Evolutionary conservation across 306 rosid species (phyloP), one percentile per base, ranked within the genome.

Genomic region (Dalbergia cultrata): DNA sequence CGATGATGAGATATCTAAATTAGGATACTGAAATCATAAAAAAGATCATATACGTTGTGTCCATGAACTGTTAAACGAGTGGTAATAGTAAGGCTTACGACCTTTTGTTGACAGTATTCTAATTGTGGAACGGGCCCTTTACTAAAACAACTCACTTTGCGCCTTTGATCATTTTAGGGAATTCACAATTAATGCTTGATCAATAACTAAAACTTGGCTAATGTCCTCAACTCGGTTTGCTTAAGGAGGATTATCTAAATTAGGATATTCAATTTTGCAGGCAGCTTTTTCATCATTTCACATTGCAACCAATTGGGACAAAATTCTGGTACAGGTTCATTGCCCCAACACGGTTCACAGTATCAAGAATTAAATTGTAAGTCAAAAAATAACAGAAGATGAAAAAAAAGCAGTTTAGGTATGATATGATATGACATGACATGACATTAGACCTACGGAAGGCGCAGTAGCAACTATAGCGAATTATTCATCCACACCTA

Each of bases 401-500:
- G 34, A 14, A 47, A 67, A 26, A 52, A 71, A 8, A 19, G 6
- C 49, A 84, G 68, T 47, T 45, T 35, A 56, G 44, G 77, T 77
- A 81, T 70, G 86, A 76, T 52, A 80, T 76, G 74, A 79, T 70
- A 56, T 59, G 52, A 62, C 19, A 66, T 33, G 74, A 79, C 72
- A 56, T 59, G 52, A 62, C 19, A 66, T 33, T 58, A 65, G 81
- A 76, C 72, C 43, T 65, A 81, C 8, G 74, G 54, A 57, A 62
- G 64, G 43, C 66, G 78, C 82, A 87, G 84, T 79, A 82, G 81
- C 64, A 74, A 79, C 79, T 50, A 47, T 41, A 82, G 22, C 87
- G 76, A 77, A 85, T 92, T 90, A 91, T 91, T 91, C 88, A 86
- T 82, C 86, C 84, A 82, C 68, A 67, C 80, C 86, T 74, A 80